Percentiles rank a stretch among this genome's conserved stretches.
These are phyloP conservation scores for Diplogelasinospora grovesii DNA, from an alignment of 495 filamentous ascomycete genomes.

Conservation along the genomic window DNA sequence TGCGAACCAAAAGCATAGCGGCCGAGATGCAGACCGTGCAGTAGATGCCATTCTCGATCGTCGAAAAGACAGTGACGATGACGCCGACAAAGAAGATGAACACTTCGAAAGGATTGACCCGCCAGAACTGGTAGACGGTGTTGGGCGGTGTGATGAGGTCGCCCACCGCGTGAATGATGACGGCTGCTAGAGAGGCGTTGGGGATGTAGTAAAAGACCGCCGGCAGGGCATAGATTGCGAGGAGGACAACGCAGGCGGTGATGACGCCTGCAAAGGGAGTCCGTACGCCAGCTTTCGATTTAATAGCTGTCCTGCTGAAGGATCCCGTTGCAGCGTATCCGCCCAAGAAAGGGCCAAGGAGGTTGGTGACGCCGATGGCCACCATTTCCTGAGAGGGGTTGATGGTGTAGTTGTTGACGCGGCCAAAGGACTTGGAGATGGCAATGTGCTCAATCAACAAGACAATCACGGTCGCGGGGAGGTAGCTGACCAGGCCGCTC, in stretches of 20 bases:
- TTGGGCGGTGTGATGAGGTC: slow-evolving; percentile 93
- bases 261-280: slow-evolving; percentile 90
- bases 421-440: slow-evolving; percentile 97
- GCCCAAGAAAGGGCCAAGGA: slow-evolving; percentile 89
- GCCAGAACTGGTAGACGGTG: slow-evolving; percentile 94
- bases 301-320: slow-evolving; percentile 96
- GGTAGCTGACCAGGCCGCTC: slow-evolving; percentile 24
- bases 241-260: slow-evolving; percentile 77
- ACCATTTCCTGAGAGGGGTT: slow-evolving; percentile 95
- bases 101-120: slow-evolving; percentile 81
- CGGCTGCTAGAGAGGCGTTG: slow-evolving; percentile 72
- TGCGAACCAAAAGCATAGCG: slow-evolving; percentile 76
- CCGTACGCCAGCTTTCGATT: slow-evolving; percentile 93
- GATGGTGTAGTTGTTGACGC: slow-evolving; percentile 97
- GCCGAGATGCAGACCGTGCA: slow-evolving; percentile 68
- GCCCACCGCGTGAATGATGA: slow-evolving; percentile 96
- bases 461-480: slow-evolving; percentile 65
- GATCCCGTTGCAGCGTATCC: slow-evolving; percentile 93
- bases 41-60: slow-evolving; percentile 92
- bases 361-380: slow-evolving; percentile 86
- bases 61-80: slow-evolving; percentile 78
- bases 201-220: slow-evolving; percentile 96
- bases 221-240: slow-evolving; percentile 92
- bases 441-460: slow-evolving; percentile 92
- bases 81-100: slow-evolving; percentile 94